A percentile compares a stretch with the other conserved stretches of the same genome.
Evolutionary conservation across 371 early-diverging fungal species (phyloP).

Genomic region (Mucor ambiguus): DNA sequence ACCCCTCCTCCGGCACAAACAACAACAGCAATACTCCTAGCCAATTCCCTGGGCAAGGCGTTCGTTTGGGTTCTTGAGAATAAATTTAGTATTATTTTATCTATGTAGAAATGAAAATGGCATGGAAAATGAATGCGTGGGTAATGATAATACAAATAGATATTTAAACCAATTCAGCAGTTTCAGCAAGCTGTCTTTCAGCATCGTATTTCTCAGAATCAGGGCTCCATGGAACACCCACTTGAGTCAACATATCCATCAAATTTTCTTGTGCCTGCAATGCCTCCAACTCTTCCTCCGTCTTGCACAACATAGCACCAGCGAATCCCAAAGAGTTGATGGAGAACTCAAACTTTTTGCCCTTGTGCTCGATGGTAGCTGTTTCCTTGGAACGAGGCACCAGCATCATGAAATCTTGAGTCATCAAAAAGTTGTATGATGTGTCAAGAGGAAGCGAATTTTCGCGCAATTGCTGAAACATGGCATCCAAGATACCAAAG

Average conservation of each 20-base stretch:
- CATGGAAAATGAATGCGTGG: not conserved
- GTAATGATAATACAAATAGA: not conserved
- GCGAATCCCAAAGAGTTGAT: constrained; percentile 77
- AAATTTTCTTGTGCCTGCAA: constrained; percentile 44
- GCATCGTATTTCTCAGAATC: constrained; percentile 16
- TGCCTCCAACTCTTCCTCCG: constrained; percentile 51
- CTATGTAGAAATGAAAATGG: not conserved
- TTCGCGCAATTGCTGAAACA: constrained; percentile 53
- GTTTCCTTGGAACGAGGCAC: constrained; percentile 64
- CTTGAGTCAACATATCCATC: constrained; percentile 36
- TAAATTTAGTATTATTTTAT: too few species aligned
- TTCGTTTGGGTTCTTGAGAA: constrained; percentile 19
- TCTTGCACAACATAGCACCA: constrained; percentile 66
- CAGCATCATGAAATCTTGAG: constrained; percentile 71
- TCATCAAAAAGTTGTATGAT: constrained; percentile 73
- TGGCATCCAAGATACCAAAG: constrained; percentile 51
- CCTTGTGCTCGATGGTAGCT: constrained; percentile 26
- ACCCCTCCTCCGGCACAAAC: not conserved
- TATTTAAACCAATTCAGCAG: constrained; percentile 15
- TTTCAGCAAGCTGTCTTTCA: constrained; percentile 16
- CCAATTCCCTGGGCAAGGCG: constrained; percentile 22
- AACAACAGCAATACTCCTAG: not conserved
- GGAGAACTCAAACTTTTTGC: constrained; percentile 33
- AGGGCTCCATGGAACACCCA: constrained; percentile 29
- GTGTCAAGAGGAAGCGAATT: constrained; percentile 24